These are phyloP conservation scores for Dictyostelium purpureum DNA, from an alignment of 78 protist species.

Conservation along the genomic window DNA sequence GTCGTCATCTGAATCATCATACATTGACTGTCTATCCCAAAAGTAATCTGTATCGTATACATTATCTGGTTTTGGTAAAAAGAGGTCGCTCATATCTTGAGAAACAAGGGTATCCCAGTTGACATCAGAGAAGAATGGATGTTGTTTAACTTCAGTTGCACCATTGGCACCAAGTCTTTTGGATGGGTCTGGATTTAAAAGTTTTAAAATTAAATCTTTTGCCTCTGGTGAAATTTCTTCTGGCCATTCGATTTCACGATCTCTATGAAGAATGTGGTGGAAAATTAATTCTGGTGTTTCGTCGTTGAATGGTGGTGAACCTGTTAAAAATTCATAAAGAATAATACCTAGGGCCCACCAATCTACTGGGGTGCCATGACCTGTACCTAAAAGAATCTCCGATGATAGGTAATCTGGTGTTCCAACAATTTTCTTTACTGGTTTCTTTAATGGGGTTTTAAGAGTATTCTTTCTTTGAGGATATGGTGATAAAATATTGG, in stretches of 20 bases:
- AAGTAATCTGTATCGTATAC: conserved; percentile 79
- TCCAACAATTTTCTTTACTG: conserved; percentile 82
- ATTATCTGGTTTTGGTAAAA: conserved; percentile 78
- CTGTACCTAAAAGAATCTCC: conserved; percentile 89
- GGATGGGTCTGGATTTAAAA: conserved; percentile 64
- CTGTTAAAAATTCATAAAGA: conserved; percentile 89
- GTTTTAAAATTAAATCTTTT: conserved; percentile 68
- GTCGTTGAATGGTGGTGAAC: conserved; percentile 94
- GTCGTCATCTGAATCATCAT: conserved; percentile 35
- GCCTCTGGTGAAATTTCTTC: conserved; percentile 67
- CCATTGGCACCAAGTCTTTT: conserved; percentile 78
- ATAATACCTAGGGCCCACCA: conserved; percentile 97
- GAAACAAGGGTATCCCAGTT: conserved; percentile 81
- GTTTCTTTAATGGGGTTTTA: conserved; percentile 22
- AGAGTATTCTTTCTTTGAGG: conserved; percentile 27
- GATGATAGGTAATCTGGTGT: conserved; percentile 98
- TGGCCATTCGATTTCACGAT: conserved; percentile 66
- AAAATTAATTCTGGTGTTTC: conserved; percentile 89
- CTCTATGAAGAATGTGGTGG: conserved; percentile 70
- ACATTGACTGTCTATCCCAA: conserved; percentile 72
- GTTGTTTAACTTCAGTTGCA: conserved; percentile 72
- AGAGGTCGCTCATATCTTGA: conserved; percentile 48
- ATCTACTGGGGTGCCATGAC: conserved; percentile 93
- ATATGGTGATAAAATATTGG: conserved; percentile 13
- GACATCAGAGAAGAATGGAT: conserved; percentile 80